Evolutionary conservation across 768 basidiomycete genomes (phyloP).

Genomic region (Calocybe indica): DNA sequence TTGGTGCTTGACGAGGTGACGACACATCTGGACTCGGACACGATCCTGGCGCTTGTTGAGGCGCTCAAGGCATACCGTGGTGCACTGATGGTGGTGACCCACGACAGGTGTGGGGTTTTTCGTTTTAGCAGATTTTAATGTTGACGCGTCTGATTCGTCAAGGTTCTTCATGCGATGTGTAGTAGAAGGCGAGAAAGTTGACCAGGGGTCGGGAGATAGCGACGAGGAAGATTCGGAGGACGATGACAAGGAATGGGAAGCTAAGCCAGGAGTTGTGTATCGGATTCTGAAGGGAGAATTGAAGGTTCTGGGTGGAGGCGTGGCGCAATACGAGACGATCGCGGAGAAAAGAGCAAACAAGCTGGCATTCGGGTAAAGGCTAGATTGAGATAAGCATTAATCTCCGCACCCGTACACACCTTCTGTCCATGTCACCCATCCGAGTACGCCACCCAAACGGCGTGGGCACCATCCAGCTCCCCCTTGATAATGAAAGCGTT

Average conservation of each 20-base stretch:
- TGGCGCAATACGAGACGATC: slow-evolving; percentile 18
- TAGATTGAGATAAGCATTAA: slow-evolving; percentile 11
- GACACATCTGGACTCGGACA: slow-evolving; percentile 62
- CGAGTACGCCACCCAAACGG: slow-evolving; percentile 85
- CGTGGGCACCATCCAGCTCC: slow-evolving; percentile 68
- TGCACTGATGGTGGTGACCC: slow-evolving; percentile 57
- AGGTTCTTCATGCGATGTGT: slow-evolving; percentile 23
- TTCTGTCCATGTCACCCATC: slow-evolving; percentile 52
- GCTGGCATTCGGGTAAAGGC: neutral
- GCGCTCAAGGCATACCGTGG: slow-evolving; percentile 48
- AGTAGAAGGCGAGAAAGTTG: slow-evolving; percentile 18
- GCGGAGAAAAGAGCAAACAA: slow-evolving; percentile 11
- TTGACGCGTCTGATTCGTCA: too few species aligned
- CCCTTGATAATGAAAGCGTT: slow-evolving; percentile 41
- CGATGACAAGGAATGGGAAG: slow-evolving; percentile 8
- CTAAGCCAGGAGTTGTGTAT: slow-evolving; percentile 17
- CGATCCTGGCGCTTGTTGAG: slow-evolving; percentile 48
- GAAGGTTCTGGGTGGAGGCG: slow-evolving; percentile 17
- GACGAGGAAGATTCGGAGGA: slow-evolving; percentile 12
- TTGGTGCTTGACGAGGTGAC: slow-evolving; percentile 58
- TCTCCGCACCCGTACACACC: neutral
- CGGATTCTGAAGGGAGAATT: slow-evolving; percentile 14
- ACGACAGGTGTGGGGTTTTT: slow-evolving; percentile 31
- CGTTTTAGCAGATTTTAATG: neutral
- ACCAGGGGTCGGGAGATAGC: slow-evolving; percentile 7